phyloP scores from a whole-genome alignment of 2,329 filamentous ascomycete species.

The Cytospora schulzeri region DNA sequence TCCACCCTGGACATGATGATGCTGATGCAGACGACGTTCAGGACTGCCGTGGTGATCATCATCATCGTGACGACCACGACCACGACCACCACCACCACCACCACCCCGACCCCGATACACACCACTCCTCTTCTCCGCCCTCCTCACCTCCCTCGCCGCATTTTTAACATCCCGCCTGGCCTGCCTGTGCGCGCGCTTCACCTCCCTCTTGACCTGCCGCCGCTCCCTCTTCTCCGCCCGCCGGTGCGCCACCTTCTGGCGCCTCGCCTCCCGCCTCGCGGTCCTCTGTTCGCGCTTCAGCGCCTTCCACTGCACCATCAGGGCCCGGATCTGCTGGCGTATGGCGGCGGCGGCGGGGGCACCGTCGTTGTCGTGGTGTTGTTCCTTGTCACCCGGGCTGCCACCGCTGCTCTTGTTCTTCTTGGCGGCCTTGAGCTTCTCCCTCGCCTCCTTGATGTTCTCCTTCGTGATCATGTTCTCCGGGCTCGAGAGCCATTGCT shows the following conservation, averaged over 20 bases:
- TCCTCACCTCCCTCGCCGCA: conserved; percentile 30
- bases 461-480: conserved; percentile 51
- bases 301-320: conserved; percentile 48
- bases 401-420: conserved; percentile 25
- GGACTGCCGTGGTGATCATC: too few species aligned
- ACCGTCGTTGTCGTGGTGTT: too few species aligned
- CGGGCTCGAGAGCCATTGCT: conserved; percentile 52
- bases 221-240: conserved; percentile 36
- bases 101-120: not conserved
- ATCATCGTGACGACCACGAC: too few species aligned
- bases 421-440: conserved; percentile 47
- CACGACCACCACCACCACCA: too few species aligned
- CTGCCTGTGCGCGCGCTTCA: conserved; percentile 37
- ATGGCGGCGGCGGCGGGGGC: conserved; percentile 40
- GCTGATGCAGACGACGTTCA: not conserved
- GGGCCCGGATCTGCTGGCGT: conserved; percentile 46
- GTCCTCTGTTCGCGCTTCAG: conserved; percentile 42
- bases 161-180: conserved; percentile 33
- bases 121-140: conserved; percentile 22
- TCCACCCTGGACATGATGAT: conserved; percentile 3
- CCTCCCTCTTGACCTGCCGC: conserved; percentile 37
- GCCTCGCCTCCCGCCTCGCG: conserved; percentile 36
- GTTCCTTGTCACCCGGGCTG: conserved; percentile 33
- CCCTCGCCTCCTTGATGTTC: conserved; percentile 44
- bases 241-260: conserved; percentile 37